A percentile compares a stretch with the other conserved stretches of the same genome.
phyloP scores from a whole-genome alignment of 2,329 filamentous ascomycete genomes.

The Aspergillus ustus region DNA sequence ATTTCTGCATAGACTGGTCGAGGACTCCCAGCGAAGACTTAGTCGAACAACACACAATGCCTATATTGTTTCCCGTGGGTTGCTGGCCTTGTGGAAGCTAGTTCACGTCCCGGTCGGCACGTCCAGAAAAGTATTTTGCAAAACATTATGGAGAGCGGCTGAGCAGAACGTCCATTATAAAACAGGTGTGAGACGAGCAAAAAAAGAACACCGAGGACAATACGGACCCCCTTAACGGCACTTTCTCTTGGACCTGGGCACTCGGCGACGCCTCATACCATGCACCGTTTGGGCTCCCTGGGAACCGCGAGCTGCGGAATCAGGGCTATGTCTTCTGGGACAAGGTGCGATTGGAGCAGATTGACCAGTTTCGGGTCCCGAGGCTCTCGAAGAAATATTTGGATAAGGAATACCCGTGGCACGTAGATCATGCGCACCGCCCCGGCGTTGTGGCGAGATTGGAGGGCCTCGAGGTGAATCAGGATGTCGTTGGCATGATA shows the following conservation, averaged over 20 bases:
- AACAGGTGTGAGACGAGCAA: too few species aligned
- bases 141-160: too few species aligned
- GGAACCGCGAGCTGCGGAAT: not conserved
- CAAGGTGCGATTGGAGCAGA: not conserved
- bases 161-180: too few species aligned
- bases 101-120: not conserved
- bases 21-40: too few species aligned
- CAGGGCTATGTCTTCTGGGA: not conserved
- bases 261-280: not conserved
- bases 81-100: not conserved
- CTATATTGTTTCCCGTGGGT: not conserved
- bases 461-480: too few species aligned
- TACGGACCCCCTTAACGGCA: not conserved
- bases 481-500: too few species aligned
- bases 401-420: too few species aligned
- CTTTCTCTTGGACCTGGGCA: not conserved
- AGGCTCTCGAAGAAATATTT: not conserved
- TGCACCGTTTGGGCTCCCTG: not conserved
- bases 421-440: too few species aligned
- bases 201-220: too few species aligned
- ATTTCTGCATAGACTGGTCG: too few species aligned
- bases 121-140: too few species aligned
- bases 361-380: not conserved
- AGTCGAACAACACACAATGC: not conserved
- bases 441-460: too few species aligned